These are phyloP conservation scores for Angophora floribunda DNA, from an alignment of 345 rosid species.

Conservation along the genomic window DNA sequence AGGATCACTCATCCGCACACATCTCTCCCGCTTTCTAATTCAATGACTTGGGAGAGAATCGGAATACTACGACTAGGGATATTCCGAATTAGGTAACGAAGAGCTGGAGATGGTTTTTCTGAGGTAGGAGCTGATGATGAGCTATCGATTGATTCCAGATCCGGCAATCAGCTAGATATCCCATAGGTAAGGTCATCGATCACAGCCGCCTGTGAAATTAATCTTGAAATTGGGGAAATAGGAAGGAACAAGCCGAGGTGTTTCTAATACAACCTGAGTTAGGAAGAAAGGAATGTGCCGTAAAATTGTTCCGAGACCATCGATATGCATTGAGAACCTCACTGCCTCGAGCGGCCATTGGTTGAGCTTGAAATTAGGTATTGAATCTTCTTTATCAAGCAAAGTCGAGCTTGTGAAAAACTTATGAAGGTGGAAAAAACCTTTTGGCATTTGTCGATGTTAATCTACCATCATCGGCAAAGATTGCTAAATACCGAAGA, in stretches of 20 bases:
- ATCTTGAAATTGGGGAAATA: background rate
- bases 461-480: background rate
- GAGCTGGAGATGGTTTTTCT: background rate
- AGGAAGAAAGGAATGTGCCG: background rate
- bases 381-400: background rate
- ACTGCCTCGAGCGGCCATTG: background rate
- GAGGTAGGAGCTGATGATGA: background rate
- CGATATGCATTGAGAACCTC: background rate
- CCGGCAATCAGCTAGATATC: background rate
- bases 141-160: background rate
- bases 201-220: background rate
- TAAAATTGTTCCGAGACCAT: background rate
- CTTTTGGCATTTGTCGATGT: background rate
- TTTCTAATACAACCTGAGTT: background rate
- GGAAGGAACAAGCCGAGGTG: background rate
- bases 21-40: background rate
- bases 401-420: background rate
- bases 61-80: background rate
- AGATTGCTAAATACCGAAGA: background rate
- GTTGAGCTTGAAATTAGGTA: background rate
- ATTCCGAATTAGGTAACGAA: background rate
- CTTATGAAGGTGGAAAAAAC: background rate
- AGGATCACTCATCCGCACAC: background rate
- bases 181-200: background rate
- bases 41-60: background rate